Conservation (phyloP, 352 stramenopile genomes). For the Phytophthora boehmeriae region DNA sequence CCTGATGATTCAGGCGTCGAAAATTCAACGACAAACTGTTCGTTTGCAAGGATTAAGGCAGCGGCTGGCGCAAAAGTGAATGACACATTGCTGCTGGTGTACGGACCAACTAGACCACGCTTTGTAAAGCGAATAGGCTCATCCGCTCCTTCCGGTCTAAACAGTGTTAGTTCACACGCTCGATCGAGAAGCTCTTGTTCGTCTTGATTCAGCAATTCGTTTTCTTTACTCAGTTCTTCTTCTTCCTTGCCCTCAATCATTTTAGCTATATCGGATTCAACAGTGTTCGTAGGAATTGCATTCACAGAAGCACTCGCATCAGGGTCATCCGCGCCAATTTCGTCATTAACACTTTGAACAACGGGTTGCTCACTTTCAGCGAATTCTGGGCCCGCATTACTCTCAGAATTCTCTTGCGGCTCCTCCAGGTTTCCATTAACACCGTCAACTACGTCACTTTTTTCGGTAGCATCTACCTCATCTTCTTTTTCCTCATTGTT, state of each 20-base stretch:
- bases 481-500: not conserved
- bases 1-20: conserved; percentile 10
- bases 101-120: conserved; percentile 52
- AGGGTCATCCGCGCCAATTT: not conserved
- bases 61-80: conserved; percentile 68
- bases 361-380: conserved; percentile 1
- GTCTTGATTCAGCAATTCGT: conserved; percentile 28
- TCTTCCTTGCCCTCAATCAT: not conserved
- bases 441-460: not conserved
- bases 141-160: conserved; percentile 47
- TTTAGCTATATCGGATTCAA: not conserved
- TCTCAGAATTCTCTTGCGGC: not conserved
- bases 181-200: conserved; percentile 41
- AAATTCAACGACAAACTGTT: conserved; percentile 50
- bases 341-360: not conserved
- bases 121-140: conserved; percentile 46
- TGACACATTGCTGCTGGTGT: conserved; percentile 44
- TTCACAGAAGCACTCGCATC: not conserved
- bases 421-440: not conserved
- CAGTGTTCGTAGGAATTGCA: conserved; percentile 9
- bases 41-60: conserved; percentile 40
- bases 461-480: not conserved
- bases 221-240: not conserved
- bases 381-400: conserved; percentile 16
- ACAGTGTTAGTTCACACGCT: conserved; percentile 35